Evolutionary conservation across 1,284 basidiomycete genomes (phyloP).

Genomic region (Volvariella surrecta): DNA sequence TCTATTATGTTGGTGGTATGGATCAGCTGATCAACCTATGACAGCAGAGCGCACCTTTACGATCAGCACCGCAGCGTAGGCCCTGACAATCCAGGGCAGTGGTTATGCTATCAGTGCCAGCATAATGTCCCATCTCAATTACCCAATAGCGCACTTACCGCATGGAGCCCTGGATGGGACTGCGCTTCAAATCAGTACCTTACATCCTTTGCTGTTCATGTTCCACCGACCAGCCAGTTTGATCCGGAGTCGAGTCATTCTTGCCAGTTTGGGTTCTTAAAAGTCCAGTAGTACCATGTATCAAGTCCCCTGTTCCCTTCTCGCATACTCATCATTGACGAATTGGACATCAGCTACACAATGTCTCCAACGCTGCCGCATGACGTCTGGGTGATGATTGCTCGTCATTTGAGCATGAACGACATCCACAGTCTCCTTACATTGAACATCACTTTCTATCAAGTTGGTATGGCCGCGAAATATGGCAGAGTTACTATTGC

Average conservation of each 20-base stretch:
- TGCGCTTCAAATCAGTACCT: background rate
- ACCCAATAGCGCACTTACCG: too few species aligned
- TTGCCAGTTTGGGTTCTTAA: too few species aligned
- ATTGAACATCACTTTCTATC: background rate
- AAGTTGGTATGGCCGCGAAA: background rate
- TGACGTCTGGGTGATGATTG: background rate
- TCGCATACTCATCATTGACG: conserved; percentile 14
- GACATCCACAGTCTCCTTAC: background rate
- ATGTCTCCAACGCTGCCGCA: background rate
- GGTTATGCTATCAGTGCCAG: too few species aligned
- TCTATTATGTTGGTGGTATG: too few species aligned
- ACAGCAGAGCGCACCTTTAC: too few species aligned
- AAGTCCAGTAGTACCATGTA: too few species aligned
- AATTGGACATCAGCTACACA: background rate
- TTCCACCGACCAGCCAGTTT: conserved; percentile 4
- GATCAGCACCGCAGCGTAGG: too few species aligned
- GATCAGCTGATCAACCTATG: too few species aligned
- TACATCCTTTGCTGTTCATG: conserved; percentile 1
- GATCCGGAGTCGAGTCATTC: background rate
- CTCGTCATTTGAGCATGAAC: background rate
- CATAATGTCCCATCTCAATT: too few species aligned
- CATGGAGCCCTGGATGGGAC: too few species aligned
- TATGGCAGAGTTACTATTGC: background rate
- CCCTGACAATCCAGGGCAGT: too few species aligned
- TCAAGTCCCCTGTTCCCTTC: background rate